Evolutionary conservation across 495 filamentous ascomycete species (phyloP), one percentile per base, ranked within the genome.

Genomic region (Hypoxylon crocopeplum): DNA sequence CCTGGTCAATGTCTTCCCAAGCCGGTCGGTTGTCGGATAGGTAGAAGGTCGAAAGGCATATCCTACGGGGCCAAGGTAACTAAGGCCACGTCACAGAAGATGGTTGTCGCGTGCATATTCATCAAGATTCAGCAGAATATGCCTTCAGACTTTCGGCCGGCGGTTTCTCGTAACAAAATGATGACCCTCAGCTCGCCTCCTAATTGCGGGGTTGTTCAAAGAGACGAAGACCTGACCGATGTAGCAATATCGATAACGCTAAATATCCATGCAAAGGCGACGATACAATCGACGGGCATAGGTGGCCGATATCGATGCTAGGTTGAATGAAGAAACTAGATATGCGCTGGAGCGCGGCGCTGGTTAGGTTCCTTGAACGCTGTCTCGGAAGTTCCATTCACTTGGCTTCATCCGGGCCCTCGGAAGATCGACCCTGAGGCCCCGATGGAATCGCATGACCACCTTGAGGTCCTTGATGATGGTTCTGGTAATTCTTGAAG

Each of bases 401-500:
- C 59, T 74, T 74, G 16, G 67, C 69, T 52, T 74, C 71, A 24
- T 72, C 67, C 13, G 69, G 63, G 17, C 62, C 65, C n/a, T 74
- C 71, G 1, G 67, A 53, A 36, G 63, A 61, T 46, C 69, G 65
- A 40, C 56, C 67, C 38, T 69, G 67, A 15, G 67, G 62, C 13
- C 58, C 69, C 4, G 71, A 61, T 10, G 65, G 64, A 12, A 59
- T 50, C 5, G 59, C 36, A 30, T 71, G 68, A n/a, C 52, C 48
- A 37, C 44, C 56, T 37, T 63, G 55, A 2, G 67, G 64, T 22
- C 58, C 58, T 40, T 72, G 69, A 17, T 69, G 77, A 45, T 84
- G 82, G 48, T 79, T 84, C 42, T 74, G 72, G 34, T 68, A 75
- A 39, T 73, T 73, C 70, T 76, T 77, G 29, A 80, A 81, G 55